Base-by-base conservation (phyloP, 805 yeast genomes). In the Ogataea trehalophila region DNA sequence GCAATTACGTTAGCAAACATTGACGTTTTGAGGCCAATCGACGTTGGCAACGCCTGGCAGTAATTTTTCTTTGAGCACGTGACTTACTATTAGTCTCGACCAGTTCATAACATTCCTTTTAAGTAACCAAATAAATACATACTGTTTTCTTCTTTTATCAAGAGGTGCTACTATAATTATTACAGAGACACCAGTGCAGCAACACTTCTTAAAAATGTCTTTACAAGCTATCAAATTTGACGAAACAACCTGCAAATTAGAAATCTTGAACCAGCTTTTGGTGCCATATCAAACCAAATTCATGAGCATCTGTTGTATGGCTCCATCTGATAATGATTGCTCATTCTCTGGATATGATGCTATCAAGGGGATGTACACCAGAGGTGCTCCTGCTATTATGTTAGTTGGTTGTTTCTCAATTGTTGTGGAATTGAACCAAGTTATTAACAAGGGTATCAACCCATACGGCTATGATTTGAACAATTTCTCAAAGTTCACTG, bases 341-440 rank as follows among this genome's bases (percentile, higher is more conserved):
- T 15, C 33, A 8, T 61, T 64, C 29, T 95, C 90, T 63, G 97
- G 95, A 4, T 88, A 70, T 66, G 74, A 75, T 17, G 95, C 87
- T n/a, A 92, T 92, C 65, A 83, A 81, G 61, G 74, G 74, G 48
- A 92, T 92, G 99, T 90, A 87, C 59, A 97, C 95, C 5, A 76
- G 99, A 63, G 99, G 99, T 36, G 99, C 99, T 0, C 99, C 99
- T 0, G 98, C 98, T 1, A 92, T 92, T 62, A 97, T 97, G 52
- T 87, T 92, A 48, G 97, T 92, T 2, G 98, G 96, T 5, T 82
- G 90, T 1, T 75, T 91, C 50, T 79, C 96, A 2, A 77, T 92
- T 3, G 83, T 87, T 2, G 81, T 86, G n/a, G 97, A 92, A 54
- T 66, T 80, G 3, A 68, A 67, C 47, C 58, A 58, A 61, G 58